A percentile compares a stretch with the other conserved stretches of the same genome.
phyloP scores from a whole-genome alignment of 2,329 filamentous ascomycete species.

The Nothophaeocryptopus gaeumannii region DNA sequence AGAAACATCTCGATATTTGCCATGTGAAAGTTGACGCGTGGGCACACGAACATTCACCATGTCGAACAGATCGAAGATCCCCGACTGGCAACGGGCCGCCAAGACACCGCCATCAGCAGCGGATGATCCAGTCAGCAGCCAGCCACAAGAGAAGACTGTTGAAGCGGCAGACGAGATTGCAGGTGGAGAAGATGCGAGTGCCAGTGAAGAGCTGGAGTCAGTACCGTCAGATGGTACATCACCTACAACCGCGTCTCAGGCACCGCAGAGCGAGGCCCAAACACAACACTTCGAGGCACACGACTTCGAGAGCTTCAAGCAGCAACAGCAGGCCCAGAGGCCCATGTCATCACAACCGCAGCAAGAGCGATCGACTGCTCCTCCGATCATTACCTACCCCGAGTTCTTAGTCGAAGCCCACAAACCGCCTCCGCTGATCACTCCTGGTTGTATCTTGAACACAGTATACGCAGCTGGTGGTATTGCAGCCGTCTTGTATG shows the following conservation, averaged over 20 bases:
- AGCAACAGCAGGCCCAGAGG: constrained; percentile 15
- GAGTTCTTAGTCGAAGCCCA: constrained; percentile 60
- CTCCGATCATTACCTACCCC: constrained; percentile 65
- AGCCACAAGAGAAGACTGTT: constrained; percentile 10
- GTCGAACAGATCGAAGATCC: constrained; percentile 32
- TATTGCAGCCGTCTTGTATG: constrained; percentile 61
- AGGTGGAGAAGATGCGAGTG: background rate
- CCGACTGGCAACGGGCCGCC: constrained; percentile 35
- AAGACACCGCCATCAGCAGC: constrained; percentile 12
- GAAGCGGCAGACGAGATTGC: background rate
- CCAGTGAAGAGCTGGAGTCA: background rate
- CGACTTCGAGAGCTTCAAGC: constrained; percentile 30
- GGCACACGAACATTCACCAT: constrained; percentile 16
- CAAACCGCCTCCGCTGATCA: constrained; percentile 59
- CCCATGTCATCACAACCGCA: constrained; percentile 19
- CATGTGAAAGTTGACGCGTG: background rate
- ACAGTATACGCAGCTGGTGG: constrained; percentile 57
- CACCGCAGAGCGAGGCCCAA: constrained; percentile 3
- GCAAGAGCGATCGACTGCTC: constrained; percentile 40
- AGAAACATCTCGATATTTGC: too few species aligned
- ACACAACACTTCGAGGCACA: constrained; percentile 18
- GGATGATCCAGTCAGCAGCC: constrained; percentile 22
- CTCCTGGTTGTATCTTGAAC: constrained; percentile 54
- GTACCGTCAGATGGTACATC: background rate
- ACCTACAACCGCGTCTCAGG: constrained; percentile 2